phyloP scores from a whole-genome alignment of 805 yeast genomes.

The Isabelozyma heimii region DNA sequence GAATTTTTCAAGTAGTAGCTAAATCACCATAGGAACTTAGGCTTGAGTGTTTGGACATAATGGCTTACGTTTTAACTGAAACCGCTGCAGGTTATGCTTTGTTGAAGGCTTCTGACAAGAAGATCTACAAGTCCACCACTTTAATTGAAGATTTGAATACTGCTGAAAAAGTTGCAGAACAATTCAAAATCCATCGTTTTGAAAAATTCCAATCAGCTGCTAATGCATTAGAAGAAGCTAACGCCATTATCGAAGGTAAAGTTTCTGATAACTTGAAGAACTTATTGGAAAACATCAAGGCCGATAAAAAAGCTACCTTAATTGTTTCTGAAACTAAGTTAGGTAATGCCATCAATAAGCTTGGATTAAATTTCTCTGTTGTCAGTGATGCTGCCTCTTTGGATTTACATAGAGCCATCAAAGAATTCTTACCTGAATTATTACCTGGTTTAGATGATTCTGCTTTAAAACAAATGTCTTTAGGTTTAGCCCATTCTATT shows the following conservation, averaged over 20 bases:
- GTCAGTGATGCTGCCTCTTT: constrained; percentile 93
- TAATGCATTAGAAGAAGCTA: constrained; percentile 93
- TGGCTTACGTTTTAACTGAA: constrained; percentile 92
- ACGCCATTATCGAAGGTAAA: constrained; percentile 87
- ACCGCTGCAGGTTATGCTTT: constrained; percentile 99
- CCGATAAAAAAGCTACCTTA: constrained; percentile 80
- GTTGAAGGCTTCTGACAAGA: constrained; percentile 95
- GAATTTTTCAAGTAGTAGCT: neutral
- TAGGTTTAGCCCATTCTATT: constrained; percentile 97
- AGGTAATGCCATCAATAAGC: constrained; percentile 93
- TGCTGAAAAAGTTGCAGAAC: constrained; percentile 81
- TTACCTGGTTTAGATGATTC: constrained; percentile 88
- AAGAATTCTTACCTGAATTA: constrained; percentile 90
- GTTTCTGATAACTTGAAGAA: constrained; percentile 81
- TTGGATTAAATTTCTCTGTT: constrained; percentile 82
- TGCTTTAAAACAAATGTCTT: constrained; percentile 89
- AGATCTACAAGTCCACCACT: constrained; percentile 81
- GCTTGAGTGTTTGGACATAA: constrained; percentile 43
- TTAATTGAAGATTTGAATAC: constrained; percentile 75
- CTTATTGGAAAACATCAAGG: constrained; percentile 70
- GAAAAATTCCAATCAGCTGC: constrained; percentile 94
- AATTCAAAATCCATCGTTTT: constrained; percentile 92
- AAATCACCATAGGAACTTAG: constrained; percentile 57
- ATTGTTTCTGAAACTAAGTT: constrained; percentile 94
- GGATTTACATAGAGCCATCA: constrained; percentile 92